A percentile compares a stretch with the other conserved stretches of the same genome.
Conservation (phyloP, 192 early-diverging fungal species). For the Phlyctochytrium bullatum region DNA sequence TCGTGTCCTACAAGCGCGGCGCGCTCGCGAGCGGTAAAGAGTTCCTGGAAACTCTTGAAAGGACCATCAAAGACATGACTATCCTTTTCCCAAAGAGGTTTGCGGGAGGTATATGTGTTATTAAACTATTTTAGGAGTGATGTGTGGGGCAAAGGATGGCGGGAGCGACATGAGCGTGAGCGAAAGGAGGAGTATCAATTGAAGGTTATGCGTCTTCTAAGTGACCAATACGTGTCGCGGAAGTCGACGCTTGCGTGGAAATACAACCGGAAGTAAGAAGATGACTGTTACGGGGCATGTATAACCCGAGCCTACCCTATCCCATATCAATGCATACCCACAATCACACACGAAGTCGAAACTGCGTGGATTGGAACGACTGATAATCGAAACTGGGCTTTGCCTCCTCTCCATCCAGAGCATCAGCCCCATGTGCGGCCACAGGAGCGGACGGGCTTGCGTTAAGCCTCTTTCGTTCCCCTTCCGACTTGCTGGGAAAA, state of each 20-base stretch:
- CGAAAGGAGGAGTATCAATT: conserved; percentile 39
- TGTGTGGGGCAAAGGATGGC: conserved; percentile 52
- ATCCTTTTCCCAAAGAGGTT: conserved; percentile 56
- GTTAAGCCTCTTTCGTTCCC: neutral
- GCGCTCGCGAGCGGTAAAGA: too few species aligned
- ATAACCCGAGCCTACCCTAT: neutral
- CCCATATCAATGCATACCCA: neutral
- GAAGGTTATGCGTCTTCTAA: conserved; percentile 38
- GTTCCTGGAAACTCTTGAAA: conserved; percentile 50
- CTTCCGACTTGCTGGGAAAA: conserved; percentile 60
- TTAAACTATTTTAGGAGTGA: conserved; percentile 26
- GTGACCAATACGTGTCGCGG: conserved; percentile 37
- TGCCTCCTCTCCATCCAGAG: neutral
- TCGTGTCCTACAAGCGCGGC: conserved; percentile 42
- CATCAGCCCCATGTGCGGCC: neutral
- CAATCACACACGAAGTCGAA: neutral
- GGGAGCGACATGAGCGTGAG: conserved; percentile 32
- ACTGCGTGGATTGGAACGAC: neutral
- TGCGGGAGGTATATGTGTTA: conserved; percentile 1
- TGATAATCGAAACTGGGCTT: neutral
- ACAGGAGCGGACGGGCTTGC: neutral
- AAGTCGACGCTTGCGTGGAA: conserved; percentile 7
- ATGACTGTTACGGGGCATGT: neutral
- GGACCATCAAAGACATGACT: conserved; percentile 65
- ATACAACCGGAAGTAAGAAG: conserved; percentile 11